These are phyloP conservation scores for Eutreptiella sp. DNA, from an alignment of 208 protist species.

Conservation along the genomic window DNA sequence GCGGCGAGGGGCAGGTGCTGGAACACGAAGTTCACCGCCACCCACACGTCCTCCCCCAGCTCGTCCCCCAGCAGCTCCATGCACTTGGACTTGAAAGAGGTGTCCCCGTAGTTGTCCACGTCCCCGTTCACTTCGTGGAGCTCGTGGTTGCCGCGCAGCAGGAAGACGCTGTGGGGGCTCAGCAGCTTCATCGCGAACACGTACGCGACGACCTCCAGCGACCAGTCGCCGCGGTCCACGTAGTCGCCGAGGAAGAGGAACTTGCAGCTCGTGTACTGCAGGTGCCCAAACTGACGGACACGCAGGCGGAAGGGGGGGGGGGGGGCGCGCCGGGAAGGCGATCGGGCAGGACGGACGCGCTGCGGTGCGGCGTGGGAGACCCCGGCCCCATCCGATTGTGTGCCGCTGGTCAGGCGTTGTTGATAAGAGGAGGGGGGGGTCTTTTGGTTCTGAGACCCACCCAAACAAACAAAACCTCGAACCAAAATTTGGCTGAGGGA, in stretches of 20 bases:
- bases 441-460: too few species aligned
- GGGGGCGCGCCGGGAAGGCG: too few species aligned
- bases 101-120: slow-evolving; percentile 33
- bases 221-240: slow-evolving; percentile 58
- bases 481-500: too few species aligned
- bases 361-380: too few species aligned
- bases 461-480: too few species aligned
- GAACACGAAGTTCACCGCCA: slow-evolving; percentile 25
- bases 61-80: slow-evolving; percentile 21
- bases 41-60: slow-evolving; percentile 20
- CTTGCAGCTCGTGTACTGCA: neutral
- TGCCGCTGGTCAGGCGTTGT: too few species aligned
- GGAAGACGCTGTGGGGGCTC: slow-evolving; percentile 37
- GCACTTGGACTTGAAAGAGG: slow-evolving; percentile 33
- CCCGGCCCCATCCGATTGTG: too few species aligned
- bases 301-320: too few species aligned
- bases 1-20: slow-evolving; percentile 19
- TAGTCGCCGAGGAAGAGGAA: slow-evolving; percentile 73
- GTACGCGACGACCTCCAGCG: slow-evolving; percentile 20
- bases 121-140: slow-evolving; percentile 36
- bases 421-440: too few species aligned
- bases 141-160: slow-evolving; percentile 44
- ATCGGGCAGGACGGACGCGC: too few species aligned
- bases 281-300: slow-evolving; percentile 8
- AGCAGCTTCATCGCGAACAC: slow-evolving; percentile 33